Conservation (phyloP, 2,329 filamentous ascomycete genomes). For the Epichloe sp. region DNA sequence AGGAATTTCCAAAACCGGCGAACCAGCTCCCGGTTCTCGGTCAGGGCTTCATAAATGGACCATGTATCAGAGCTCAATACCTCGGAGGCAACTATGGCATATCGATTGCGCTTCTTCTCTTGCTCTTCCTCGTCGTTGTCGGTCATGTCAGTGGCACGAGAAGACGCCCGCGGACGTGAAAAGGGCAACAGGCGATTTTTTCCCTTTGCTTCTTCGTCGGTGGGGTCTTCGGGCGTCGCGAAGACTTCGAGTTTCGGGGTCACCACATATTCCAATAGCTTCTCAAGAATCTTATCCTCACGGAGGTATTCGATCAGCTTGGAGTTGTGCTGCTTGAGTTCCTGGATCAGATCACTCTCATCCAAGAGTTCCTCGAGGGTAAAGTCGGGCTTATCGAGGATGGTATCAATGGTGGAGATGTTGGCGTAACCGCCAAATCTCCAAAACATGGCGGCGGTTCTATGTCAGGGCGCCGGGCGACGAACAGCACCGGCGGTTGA, state of each 20-base stretch:
- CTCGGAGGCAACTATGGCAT: conserved; percentile 87
- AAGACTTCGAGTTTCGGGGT: conserved; percentile 55
- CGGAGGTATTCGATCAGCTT: conserved; percentile 94
- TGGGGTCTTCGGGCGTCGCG: conserved; percentile 36
- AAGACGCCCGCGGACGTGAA: conserved; percentile 39
- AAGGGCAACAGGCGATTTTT: conserved; percentile 32
- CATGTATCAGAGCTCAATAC: conserved; percentile 91
- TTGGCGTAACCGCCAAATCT: conserved; percentile 98
- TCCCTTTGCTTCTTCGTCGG: conserved; percentile 36
- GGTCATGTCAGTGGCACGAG: conserved; percentile 32
- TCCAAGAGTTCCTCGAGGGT: conserved; percentile 91
- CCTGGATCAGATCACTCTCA: conserved; percentile 90
- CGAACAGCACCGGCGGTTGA: conserved; percentile 17
- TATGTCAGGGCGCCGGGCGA: conserved; percentile 21
- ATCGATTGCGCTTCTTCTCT: conserved; percentile 85
- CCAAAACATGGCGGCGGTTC: conserved; percentile 82
- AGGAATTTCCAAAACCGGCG: conserved; percentile 86
- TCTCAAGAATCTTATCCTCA: conserved; percentile 72
- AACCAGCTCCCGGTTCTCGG: conserved; percentile 69
- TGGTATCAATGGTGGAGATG: conserved; percentile 89
- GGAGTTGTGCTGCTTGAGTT: conserved; percentile 95
- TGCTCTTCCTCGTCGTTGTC: conserved; percentile 55
- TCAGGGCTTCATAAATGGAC: conserved; percentile 87
- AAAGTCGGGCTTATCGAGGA: conserved; percentile 94
- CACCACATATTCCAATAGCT: conserved; percentile 81